Evolutionary conservation across 2,329 filamentous ascomycete genomes (phyloP).

Genomic region (Fusarium sp.): DNA sequence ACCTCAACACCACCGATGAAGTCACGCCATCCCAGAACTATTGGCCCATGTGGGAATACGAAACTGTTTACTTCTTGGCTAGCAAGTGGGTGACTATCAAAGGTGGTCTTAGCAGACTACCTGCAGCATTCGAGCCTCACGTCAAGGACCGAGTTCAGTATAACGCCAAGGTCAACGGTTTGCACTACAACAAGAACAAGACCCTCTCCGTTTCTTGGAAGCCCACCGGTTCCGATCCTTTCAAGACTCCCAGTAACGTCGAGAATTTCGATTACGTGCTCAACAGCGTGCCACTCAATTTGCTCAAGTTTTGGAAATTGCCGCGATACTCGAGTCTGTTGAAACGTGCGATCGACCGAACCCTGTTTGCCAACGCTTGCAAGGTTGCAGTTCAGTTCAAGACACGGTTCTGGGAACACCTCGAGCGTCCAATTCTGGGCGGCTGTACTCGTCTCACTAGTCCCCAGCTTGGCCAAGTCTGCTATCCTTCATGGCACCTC

Average conservation of each 20-base stretch:
- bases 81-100: conserved; percentile 30
- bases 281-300: conserved; percentile 56
- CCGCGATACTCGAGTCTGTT: conserved; percentile 54
- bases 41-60: conserved; percentile 51
- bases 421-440: conserved; percentile 71
- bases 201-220: conserved; percentile 36
- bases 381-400: conserved; percentile 63
- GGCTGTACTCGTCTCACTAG: conserved; percentile 64
- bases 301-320: conserved; percentile 57
- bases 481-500: conserved; percentile 39
- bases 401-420: conserved; percentile 73
- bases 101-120: conserved; percentile 11
- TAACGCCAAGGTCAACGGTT: conserved; percentile 16
- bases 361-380: conserved; percentile 52
- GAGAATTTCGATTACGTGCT: conserved; percentile 58
- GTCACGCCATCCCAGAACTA: conserved; percentile 1
- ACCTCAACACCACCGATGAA: conserved; percentile 55
- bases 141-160: neutral
- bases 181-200: conserved; percentile 6
- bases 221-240: conserved; percentile 43
- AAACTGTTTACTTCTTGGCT: conserved; percentile 33
- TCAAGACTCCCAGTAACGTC: conserved; percentile 34
- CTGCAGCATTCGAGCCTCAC: conserved; percentile 8
- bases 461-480: conserved; percentile 38
- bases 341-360: conserved; percentile 47